A percentile compares a stretch with the other conserved stretches of the same genome.
Evolutionary conservation across 495 filamentous ascomycete genomes (phyloP).

Genomic region (Tuber umbilicatum): DNA sequence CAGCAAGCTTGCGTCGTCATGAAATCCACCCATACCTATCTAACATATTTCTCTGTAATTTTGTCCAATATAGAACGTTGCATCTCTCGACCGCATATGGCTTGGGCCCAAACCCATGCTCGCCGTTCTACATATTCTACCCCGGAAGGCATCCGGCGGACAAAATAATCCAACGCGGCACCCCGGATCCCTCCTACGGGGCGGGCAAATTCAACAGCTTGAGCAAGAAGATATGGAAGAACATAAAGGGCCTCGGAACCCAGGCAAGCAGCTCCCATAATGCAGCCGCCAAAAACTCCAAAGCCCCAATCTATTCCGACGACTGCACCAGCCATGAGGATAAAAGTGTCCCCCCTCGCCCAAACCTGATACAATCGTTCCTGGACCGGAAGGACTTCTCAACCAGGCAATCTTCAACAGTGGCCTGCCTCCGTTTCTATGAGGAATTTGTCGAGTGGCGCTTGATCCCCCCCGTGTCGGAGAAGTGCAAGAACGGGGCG

Average conservation of each 20-base stretch:
- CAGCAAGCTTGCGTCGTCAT: not conserved
- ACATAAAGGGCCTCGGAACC: not conserved
- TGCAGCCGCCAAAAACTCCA: not conserved
- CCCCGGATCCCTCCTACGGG: not conserved
- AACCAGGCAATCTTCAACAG: constrained; percentile 16
- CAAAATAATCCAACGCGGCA: constrained; percentile 4
- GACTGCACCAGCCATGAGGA: not conserved
- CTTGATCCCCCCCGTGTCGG: not conserved
- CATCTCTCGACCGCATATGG: constrained; percentile 20
- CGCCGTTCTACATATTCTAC: constrained; percentile 32
- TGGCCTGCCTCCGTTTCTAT: constrained; percentile 20
- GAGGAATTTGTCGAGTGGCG: constrained; percentile 32
- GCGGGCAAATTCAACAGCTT: not conserved
- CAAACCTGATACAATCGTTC: constrained; percentile 27
- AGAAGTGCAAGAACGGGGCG: not conserved
- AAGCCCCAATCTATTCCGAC: not conserved
- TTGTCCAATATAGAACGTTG: constrained; percentile 12
- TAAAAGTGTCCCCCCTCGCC: not conserved
- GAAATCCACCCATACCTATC: not conserved
- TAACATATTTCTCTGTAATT: not conserved
- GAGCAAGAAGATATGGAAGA: not conserved
- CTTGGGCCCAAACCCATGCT: constrained; percentile 30
- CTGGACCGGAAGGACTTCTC: constrained; percentile 28
- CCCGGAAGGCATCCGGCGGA: constrained; percentile 22
- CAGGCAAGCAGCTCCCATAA: not conserved